Evolutionary conservation across 768 basidiomycete genomes (phyloP).

Genomic region (Suillus subluteus): DNA sequence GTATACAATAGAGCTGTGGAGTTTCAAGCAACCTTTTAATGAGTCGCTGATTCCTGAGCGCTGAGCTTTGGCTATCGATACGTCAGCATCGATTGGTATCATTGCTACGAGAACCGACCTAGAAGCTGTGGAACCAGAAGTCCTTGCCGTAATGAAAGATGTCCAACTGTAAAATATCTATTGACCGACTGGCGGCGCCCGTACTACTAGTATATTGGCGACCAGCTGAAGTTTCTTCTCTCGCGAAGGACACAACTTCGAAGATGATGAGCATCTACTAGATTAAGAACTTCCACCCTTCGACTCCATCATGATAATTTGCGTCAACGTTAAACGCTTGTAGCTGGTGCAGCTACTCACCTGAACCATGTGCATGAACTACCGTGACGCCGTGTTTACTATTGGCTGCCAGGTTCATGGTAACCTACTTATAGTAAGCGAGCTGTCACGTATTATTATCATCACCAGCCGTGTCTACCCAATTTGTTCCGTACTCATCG

Average conservation of each 20-base stretch:
- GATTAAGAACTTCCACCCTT: not conserved
- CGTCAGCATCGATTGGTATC: too few species aligned
- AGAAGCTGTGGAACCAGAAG: not conserved
- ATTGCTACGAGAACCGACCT: not conserved
- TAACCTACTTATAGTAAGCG: slow-evolving; percentile 7
- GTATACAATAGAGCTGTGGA: not conserved
- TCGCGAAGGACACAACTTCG: not conserved
- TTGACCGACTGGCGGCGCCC: not conserved
- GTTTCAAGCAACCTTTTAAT: not conserved
- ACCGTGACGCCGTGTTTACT: not conserved
- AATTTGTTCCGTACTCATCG: slow-evolving; percentile 8
- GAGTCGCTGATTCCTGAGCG: not conserved
- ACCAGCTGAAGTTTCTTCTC: not conserved
- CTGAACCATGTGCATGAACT: not conserved
- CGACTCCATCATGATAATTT: not conserved
- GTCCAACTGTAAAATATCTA: not conserved
- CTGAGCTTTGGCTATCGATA: not conserved
- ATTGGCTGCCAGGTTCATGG: not conserved
- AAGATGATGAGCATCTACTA: not conserved
- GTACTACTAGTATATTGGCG: not conserved
- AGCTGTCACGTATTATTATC: slow-evolving; percentile 6
- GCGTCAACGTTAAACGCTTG: not conserved
- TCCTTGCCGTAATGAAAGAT: not conserved
- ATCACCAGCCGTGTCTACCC: not conserved
- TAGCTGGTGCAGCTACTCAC: not conserved